Base-by-base conservation (phyloP, 2,329 filamentous ascomycete species). In the Myriosclerotinia scirpicola region DNA sequence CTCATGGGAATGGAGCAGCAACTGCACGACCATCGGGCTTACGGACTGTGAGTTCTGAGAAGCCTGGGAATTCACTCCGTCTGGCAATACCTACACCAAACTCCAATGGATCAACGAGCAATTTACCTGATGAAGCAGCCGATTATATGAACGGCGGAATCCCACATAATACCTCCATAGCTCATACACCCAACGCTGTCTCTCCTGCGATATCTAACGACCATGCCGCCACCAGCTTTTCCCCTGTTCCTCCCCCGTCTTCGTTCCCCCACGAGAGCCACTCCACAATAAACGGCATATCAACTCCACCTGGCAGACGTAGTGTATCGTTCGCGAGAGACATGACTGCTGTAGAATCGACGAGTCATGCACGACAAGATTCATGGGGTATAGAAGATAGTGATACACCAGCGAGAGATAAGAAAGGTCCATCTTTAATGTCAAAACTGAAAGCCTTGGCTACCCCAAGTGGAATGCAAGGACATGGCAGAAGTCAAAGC, bases 401-500 rank as follows among this genome's bases (percentile, higher is more conserved):
- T n/a, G 90, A 91, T 48, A 79, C 80, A 11, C 77, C 81, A 17
- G 81, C 79, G 66, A 89, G 87, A 77, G 84, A 85, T 30, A 82
- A 81, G 83, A 69, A 84, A 84, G 81, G 84, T 65, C 84, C 85
- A 30, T 89, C 89, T 34, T 83, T 96, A 70, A 92, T 96, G 78
- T 89, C 89, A 22, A 93, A 90, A 76, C 78, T 96, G 69, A 92
- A 90, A 75, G 89, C 91, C 4, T 80, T 96, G 65, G 86, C 91
- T 30, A 84, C 82, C 14, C 78, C 80, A 9, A 78, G 81, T n/a
- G 77, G 77, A 34, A 65, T 75, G 53, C 76, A 82, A 15, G 71
- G 69, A 20, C 83, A 84, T 64, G 78, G 78, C n/a, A 79, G 83
- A 42, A 77, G 79, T 74, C 76, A 80, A 71, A 75, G 80, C 68